Base-by-base conservation (phyloP, 768 basidiomycete genomes). In the Xerocomellus intermedius region DNA sequence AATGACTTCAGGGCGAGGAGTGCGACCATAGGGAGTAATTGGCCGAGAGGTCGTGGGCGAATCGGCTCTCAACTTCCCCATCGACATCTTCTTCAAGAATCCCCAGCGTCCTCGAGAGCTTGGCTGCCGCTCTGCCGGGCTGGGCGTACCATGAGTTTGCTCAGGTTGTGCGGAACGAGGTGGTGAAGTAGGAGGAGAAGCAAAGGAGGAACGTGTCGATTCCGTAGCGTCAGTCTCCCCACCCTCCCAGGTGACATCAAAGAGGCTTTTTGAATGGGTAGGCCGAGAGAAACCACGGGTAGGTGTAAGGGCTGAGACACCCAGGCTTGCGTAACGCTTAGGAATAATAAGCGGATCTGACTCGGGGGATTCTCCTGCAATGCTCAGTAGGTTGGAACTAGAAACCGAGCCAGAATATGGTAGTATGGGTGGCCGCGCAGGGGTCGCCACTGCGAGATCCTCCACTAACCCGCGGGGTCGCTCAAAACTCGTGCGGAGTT, bases 81-180 rank as follows among this genome's bases (percentile, higher is more conserved):
- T 96, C 7, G 94, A 96, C 94, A 98, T 97, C 75, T 98, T 98
- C 76, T 94, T 93, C 55, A 98, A 76, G 75, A 98, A 96, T 4
- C 94, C 94, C 94, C 95, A 96, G 52, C 91, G 86, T 50, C 86
- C 85, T 69, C 72, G 69, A 37, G 67, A 52, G 30, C 50, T 21
- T 22, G 47, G 42, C 50, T 61, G 70, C 2, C 63, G 62, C 22
- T 74, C 72, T 45, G 48, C 38, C 19, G 67, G 68, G 33, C 65
- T 60, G 5, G 64, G 58, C 5, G 52, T 57, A 19, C 24, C 59
- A 48, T 52, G 58, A 17, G 37, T 30, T 33, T 61, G 64, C 39
- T 59, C 63, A 50, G 16, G 38, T 22, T 56, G 58, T 30, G 21
- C 21, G 17, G 21, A 33, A 46, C 64, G 69, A 43, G 69, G 70